phyloP scores from a whole-genome alignment of 78 protist genomes.

The Dictyostelium discoideum region dicty_2.7 NC_007088.5:2162501-2163000 shows the following conservation, averaged over 20 bases:
- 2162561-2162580: too few species aligned
- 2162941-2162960: conserved; percentile 80
- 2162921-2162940: conserved; percentile 85
- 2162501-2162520: too few species aligned
- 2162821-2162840: conserved; percentile 82
- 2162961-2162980: conserved; percentile 56
- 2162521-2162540: too few species aligned
- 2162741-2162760: not conserved
- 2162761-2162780: not conserved
- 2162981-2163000: conserved; percentile 82
- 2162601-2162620: too few species aligned
- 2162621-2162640: too few species aligned
- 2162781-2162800: conserved; percentile 49
- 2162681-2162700: too few species aligned
- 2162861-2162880: conserved; percentile 67
- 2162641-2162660: too few species aligned
- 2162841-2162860: conserved; percentile 63
- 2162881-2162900: conserved; percentile 55
- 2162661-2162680: too few species aligned
- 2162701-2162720: too few species aligned
- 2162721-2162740: too few species aligned
- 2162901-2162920: conserved; percentile 85
- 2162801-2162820: conserved; percentile 84
- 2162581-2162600: too few species aligned
- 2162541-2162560: too few species aligned